Evolutionary conservation across 192 early-diverging fungal species (phyloP).

Genomic region (Coemansia sp.): DNA sequence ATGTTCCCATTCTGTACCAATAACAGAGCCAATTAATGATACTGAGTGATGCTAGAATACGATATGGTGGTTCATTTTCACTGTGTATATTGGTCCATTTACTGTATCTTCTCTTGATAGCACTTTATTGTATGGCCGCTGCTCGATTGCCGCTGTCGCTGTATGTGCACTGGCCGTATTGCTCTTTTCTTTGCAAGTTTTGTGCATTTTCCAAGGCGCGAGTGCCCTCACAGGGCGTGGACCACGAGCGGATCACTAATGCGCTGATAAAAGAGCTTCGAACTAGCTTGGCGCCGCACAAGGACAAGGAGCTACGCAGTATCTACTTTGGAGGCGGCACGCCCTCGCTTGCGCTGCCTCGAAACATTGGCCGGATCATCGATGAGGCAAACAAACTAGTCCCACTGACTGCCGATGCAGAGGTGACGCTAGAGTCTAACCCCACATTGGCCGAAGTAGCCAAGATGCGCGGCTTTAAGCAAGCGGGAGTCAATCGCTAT

Average conservation of each 20-base stretch:
- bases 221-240: constrained; percentile 18
- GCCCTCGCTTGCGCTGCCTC: constrained; percentile 55
- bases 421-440: constrained; percentile 59
- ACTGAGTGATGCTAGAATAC: background rate
- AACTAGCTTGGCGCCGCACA: constrained; percentile 25
- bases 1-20: background rate
- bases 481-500: constrained; percentile 54
- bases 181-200: constrained; percentile 58
- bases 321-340: constrained; percentile 65
- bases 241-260: constrained; percentile 27
- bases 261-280: constrained; percentile 34
- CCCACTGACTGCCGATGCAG: constrained; percentile 29
- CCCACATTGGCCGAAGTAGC: constrained; percentile 38
- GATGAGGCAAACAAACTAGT: constrained; percentile 23
- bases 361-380: constrained; percentile 30
- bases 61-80: background rate
- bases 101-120: background rate
- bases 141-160: constrained; percentile 41
- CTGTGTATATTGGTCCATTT: background rate
- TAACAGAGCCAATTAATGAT: background rate
- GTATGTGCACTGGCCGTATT: constrained; percentile 65
- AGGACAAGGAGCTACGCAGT: constrained; percentile 24
- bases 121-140: background rate
- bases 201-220: constrained; percentile 57
- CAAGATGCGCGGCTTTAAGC: constrained; percentile 46